phyloP scores from a whole-genome alignment of 495 filamentous ascomycete genomes.

The Podospora anserina region DNA sequence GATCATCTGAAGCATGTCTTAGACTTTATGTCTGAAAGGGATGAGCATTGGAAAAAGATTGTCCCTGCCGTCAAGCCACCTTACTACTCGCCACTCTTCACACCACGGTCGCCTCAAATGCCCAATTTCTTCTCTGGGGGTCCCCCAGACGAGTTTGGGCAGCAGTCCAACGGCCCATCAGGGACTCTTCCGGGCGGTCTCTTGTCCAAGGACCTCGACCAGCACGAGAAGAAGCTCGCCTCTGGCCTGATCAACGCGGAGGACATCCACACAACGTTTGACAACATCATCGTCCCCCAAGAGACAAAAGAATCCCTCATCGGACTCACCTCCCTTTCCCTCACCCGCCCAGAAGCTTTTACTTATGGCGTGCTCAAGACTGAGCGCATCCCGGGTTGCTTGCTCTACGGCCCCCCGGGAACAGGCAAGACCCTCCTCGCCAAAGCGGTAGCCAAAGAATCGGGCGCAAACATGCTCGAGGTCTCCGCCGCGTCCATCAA shows the following conservation, averaged over 20 bases:
- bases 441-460: slow-evolving; percentile 93
- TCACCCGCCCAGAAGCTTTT: slow-evolving; percentile 90
- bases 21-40: slow-evolving; percentile 23
- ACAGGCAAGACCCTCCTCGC: slow-evolving; percentile 95
- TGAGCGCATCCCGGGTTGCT: slow-evolving; percentile 82
- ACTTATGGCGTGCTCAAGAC: slow-evolving; percentile 90
- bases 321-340: slow-evolving; percentile 81
- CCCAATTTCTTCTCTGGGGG: slow-evolving; percentile 9
- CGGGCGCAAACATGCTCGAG: slow-evolving; percentile 73
- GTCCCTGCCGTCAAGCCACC: slow-evolving; percentile 23
- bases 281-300: slow-evolving; percentile 73
- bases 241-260: slow-evolving; percentile 76
- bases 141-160: neutral
- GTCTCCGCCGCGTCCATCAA: slow-evolving; percentile 67
- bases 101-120: neutral
- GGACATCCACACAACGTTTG: slow-evolving; percentile 80
- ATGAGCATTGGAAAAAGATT: slow-evolving; percentile 27
- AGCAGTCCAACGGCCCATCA: neutral
- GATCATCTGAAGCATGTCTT: slow-evolving; percentile 21
- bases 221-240: slow-evolving; percentile 78
- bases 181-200: slow-evolving; percentile 10
- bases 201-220: slow-evolving; percentile 34
- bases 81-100: slow-evolving; percentile 32
- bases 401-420: slow-evolving; percentile 92
- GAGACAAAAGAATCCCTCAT: slow-evolving; percentile 87